Base-by-base conservation (phyloP, 2,329 filamentous ascomycete species). In the Dactylellina leptospora region DNA sequence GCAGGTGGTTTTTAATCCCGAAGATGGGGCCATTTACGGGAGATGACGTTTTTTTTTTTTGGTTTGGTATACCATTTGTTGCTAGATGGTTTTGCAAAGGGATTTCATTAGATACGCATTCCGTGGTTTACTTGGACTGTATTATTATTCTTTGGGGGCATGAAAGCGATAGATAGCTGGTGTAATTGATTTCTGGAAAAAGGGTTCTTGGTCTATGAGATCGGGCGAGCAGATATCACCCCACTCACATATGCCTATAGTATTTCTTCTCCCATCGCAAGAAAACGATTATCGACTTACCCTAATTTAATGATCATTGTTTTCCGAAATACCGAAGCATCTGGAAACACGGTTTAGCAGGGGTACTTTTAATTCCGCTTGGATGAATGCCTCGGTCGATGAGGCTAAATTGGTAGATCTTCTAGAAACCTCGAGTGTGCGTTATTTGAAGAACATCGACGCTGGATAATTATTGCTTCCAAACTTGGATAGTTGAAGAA, bases 341-440 rank as follows among this genome's bases (percentile, higher is more conserved):
- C 45, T n/a, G 22, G 13, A 33, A 6, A 33, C 13, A 33, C 30
- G 13, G 30, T 33, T 6, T 6, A 33, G 30, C 23, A 55, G 33
- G 51, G 36, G 28, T 25, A 23, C 18, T 55, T 38, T 42, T n/a
- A 66, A 51, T 56, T 55, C 61, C 61, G 61, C 61, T 66, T 66
- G 61, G 61, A 18, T 56, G 33, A 66, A 56, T 56, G n/a, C 28
- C 38, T 58, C 61, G 61, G 61, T 6, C 61, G 50, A 56, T 40
- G 42, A 66, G 61, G 40, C 61, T 66, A 66, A 66, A 66, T 56
- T 8, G 50, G 58, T 59, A 27, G 60, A 50, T 23, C 50, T 64
- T 64, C 60, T 48, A 64, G 60, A 64, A 64, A n/a, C n/a, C n/a
- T n/a, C n/a, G n/a, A n/a, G n/a, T n/a, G n/a, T n/a, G n/a, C n/a